Base-by-base conservation (phyloP, 2,329 filamentous ascomycete genomes). In the Aspergillus japonicus region DNA sequence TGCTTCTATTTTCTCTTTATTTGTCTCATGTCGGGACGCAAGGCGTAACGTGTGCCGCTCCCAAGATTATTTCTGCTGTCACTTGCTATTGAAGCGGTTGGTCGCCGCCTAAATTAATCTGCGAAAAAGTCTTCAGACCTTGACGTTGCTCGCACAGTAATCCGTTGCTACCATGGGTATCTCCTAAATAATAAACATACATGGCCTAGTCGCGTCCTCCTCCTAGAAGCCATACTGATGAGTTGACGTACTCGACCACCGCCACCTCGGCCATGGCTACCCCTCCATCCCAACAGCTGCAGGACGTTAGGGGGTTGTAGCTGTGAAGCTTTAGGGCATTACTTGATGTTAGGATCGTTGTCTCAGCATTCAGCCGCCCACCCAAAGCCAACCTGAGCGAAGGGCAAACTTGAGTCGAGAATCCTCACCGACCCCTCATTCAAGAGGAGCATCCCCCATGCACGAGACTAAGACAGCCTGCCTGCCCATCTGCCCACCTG, bases 151-250 rank as follows among this genome's bases (percentile, higher is more conserved):
- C 53, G 47, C 48, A 56, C 58, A 56, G 60, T 63, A 62, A 48
- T 61, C 57, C 52, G 47, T 56, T 61, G 57, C 58, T 62, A 62
- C 59, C 57, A 68, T 68, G 68, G 68, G 68, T 69, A 69, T 69
- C 65, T 68, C 59, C 58, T 65, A 65, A 62, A 54, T 61, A 62
- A 53, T 58, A 68, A 61, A 69, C 60, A 59, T 57, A 59, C 58
- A 59, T 54, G 47, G 52, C 60, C 39, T 44, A 56, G 56, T 52
- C 31, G 53, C 47, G 31, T 19, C 39, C 54, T 26, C 39, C 54
- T 26, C 44, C 33, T 49, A 52, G 29, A 26, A 29, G 16, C 49
- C 35, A 26, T 50, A 42, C 33, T 26, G 33, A 33, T 44, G 26
- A 12, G 24, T 29, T 47, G 49, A 47, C 47, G 50, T 12, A 19